Conservation (phyloP, 2,329 filamentous ascomycete species). For the Celoporthe dispersa region DNA sequence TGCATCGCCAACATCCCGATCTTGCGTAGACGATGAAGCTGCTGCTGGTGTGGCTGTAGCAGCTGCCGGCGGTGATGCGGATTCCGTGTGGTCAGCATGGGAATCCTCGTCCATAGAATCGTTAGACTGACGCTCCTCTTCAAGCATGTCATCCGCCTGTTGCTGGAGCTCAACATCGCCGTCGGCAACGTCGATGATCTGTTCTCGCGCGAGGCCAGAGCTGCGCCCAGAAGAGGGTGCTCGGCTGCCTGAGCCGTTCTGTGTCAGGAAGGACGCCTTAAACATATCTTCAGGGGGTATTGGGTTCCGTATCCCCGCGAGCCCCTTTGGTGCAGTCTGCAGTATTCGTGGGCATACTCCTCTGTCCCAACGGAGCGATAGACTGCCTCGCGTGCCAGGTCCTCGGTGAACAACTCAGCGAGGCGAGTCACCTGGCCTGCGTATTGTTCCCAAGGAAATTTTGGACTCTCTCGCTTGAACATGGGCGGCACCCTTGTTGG, state of each 20-base stretch:
- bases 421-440: conserved; percentile 37
- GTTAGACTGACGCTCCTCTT: conserved; percentile 34
- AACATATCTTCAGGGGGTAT: conserved; percentile 65
- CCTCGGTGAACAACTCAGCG: conserved; percentile 55
- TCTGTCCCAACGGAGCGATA: conserved; percentile 77
- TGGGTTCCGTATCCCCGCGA: conserved; percentile 66
- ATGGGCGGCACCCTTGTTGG: conserved; percentile 38
- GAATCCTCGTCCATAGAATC: conserved; percentile 36
- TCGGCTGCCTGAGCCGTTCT: conserved; percentile 35
- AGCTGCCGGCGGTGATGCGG: conserved; percentile 16
- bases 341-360: conserved; percentile 72
- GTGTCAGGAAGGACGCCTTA: conserved; percentile 37
- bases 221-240: conserved; percentile 21
- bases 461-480: conserved; percentile 48
- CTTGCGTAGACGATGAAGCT: conserved; percentile 31
- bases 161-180: conserved; percentile 34
- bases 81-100: conserved; percentile 24
- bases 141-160: conserved; percentile 33
- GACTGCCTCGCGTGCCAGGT: conserved; percentile 76
- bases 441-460: conserved; percentile 53
- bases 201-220: conserved; percentile 31
- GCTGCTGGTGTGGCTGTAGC: conserved; percentile 21
- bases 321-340: conserved; percentile 62
- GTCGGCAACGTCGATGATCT: conserved; percentile 41
- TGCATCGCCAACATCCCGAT: conserved; percentile 31